These are phyloP conservation scores for Tubosaeta sp. DNA, from an alignment of 768 basidiomycete species.

Conservation along the genomic window DNA sequence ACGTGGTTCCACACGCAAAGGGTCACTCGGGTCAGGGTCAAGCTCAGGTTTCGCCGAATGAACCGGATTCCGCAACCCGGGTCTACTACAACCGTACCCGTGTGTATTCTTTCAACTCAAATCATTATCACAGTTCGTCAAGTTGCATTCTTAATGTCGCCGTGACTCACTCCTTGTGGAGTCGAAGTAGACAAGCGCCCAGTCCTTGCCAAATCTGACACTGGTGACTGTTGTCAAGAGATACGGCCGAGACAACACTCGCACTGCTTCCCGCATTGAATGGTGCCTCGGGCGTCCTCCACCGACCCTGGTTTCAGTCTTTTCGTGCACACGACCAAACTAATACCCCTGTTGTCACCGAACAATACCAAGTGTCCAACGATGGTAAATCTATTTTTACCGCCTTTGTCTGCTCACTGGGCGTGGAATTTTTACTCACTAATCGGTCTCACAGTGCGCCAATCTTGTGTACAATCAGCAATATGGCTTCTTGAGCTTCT, in stretches of 20 bases:
- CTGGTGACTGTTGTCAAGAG: slow-evolving; percentile 4
- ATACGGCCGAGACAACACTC: not conserved
- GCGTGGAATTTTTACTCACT: slow-evolving; percentile 1
- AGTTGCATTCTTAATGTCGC: slow-evolving; percentile 5
- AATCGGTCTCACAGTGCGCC: slow-evolving; percentile 22
- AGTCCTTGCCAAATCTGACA: slow-evolving; percentile 4
- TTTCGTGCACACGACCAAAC: not conserved
- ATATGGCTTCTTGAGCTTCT: slow-evolving; percentile 14
- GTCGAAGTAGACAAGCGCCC: not conserved
- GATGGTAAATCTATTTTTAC: not conserved
- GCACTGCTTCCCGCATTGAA: not conserved
- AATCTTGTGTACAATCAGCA: slow-evolving; percentile 20
- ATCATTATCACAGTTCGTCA: no score
- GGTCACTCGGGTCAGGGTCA: slow-evolving; percentile 6
- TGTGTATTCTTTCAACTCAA: no score
- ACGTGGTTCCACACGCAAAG: slow-evolving; percentile 23
- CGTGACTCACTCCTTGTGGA: slow-evolving; percentile 17
- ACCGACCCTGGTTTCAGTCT: slow-evolving; percentile 17
- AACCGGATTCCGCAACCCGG: slow-evolving; percentile 15
- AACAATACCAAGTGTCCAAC: slow-evolving; percentile 1
- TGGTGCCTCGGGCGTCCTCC: not conserved
- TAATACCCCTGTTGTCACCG: slow-evolving; percentile 1
- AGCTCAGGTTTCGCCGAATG: slow-evolving; percentile 10
- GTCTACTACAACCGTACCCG: no score
- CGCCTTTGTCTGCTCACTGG: not conserved